phyloP scores from a whole-genome alignment of 768 basidiomycete species.

The Tephrocybe rancida region DNA sequence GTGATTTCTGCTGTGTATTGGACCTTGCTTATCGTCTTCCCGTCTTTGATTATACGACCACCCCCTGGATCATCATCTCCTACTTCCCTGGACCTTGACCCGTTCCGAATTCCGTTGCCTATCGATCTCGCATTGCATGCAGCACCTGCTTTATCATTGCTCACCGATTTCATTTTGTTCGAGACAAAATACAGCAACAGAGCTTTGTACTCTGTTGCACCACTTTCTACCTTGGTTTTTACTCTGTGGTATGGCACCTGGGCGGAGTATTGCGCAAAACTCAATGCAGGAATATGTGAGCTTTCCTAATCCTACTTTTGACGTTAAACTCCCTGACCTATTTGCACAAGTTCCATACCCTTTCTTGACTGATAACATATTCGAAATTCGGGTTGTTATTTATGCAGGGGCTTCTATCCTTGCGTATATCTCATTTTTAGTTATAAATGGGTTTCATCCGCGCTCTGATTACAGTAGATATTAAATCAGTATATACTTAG shows the following conservation, averaged over 20 bases:
- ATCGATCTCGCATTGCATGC: slow-evolving; percentile 71
- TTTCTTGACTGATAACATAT: slow-evolving; percentile 66
- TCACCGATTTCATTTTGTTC: slow-evolving; percentile 69
- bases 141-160: slow-evolving; percentile 55
- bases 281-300: slow-evolving; percentile 62
- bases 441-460: slow-evolving; percentile 60
- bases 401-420: slow-evolving; percentile 56
- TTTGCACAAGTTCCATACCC: slow-evolving; percentile 72
- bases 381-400: slow-evolving; percentile 54
- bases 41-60: slow-evolving; percentile 55
- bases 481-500: too few species aligned
- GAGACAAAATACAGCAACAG: slow-evolving; percentile 55
- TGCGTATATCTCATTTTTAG: slow-evolving; percentile 57
- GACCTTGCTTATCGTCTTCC: slow-evolving; percentile 57
- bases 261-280: slow-evolving; percentile 66
- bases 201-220: slow-evolving; percentile 26
- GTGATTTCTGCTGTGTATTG: slow-evolving; percentile 64
- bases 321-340: not conserved
- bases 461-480: not conserved
- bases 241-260: slow-evolving; percentile 58
- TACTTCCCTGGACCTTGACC: slow-evolving; percentile 27
- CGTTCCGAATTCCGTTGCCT: slow-evolving; percentile 47
- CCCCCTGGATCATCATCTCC: slow-evolving; percentile 19
- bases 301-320: slow-evolving; percentile 15
- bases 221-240: slow-evolving; percentile 28